Evolutionary conservation across 2,329 filamentous ascomycete genomes (phyloP).

Genomic region (Exophiala sp.): DNA sequence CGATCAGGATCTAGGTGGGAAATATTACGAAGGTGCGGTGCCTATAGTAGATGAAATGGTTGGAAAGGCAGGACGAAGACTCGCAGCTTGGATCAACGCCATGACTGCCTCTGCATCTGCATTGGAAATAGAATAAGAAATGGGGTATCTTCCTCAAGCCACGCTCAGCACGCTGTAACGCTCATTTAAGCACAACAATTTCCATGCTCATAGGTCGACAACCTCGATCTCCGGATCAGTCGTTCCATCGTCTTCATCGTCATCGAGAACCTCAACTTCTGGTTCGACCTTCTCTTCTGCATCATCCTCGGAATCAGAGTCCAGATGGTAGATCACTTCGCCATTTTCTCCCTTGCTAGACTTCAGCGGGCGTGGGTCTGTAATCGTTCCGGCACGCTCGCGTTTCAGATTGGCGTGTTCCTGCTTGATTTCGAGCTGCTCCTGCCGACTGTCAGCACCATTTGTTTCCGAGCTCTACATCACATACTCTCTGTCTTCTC

Average conservation of each 20-base stretch:
- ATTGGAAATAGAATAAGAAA: slow-evolving; percentile 3
- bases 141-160: background rate
- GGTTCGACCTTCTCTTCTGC: background rate
- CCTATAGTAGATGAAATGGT: slow-evolving; percentile 25
- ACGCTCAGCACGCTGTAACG: background rate
- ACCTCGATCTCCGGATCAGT: background rate
- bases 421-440: slow-evolving; percentile 5
- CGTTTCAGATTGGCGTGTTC: slow-evolving; percentile 7
- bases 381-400: background rate
- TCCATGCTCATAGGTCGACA: background rate
- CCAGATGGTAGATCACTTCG: slow-evolving; percentile 11
- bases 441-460: background rate
- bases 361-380: slow-evolving; percentile 5
- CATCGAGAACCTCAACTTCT: background rate
- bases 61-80: slow-evolving; percentile 24
- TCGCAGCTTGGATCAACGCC: slow-evolving; percentile 27
- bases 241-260: background rate
- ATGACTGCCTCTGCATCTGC: slow-evolving; percentile 2
- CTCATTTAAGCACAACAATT: background rate
- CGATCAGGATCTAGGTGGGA: slow-evolving; percentile 39
- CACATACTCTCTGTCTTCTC: slow-evolving; percentile 22
- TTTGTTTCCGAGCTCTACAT: background rate
- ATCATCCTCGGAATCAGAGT: slow-evolving; percentile 14
- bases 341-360: slow-evolving; percentile 9
- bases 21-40: slow-evolving; percentile 28